These are phyloP conservation scores for Rhododendron griersonianum DNA, from an alignment of 148 eudicot genomes.

Conservation along the genomic window DNA sequence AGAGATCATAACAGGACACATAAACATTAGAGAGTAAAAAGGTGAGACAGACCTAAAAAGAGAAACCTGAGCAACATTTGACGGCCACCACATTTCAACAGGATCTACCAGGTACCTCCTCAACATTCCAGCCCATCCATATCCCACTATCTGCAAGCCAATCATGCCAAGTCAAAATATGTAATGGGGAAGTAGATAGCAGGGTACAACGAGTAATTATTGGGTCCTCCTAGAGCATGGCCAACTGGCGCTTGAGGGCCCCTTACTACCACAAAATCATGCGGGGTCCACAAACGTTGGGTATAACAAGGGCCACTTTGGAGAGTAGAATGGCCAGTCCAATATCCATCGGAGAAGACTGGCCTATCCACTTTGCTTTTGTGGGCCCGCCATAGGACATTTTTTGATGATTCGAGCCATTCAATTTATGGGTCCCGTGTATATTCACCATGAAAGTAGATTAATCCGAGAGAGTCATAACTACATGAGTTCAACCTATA, in stretches of 20 bases:
- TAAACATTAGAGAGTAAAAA: neutral
- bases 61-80: slow-evolving; percentile 95
- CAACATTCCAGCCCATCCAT: slow-evolving; percentile 98
- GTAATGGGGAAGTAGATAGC: neutral
- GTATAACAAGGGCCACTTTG: neutral
- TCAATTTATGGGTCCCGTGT: neutral
- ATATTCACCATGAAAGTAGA: neutral
- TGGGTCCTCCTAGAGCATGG: neutral
- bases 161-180: neutral
- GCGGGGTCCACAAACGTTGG: neutral
- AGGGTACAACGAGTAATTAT: neutral
- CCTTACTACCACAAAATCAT: neutral
- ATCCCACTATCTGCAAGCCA: slow-evolving; percentile 62
- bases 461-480: neutral
- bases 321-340: neutral
- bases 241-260: neutral
- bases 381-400: neutral
- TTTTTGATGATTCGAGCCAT: neutral
- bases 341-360: neutral
- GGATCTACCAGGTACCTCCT: slow-evolving; percentile 94
- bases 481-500: neutral
- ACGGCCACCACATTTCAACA: slow-evolving; percentile 99
- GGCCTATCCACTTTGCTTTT: neutral
- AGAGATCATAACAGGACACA: neutral
- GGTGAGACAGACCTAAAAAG: slow-evolving; percentile 60